Evolutionary conservation across 768 basidiomycete species (phyloP).

Genomic region (Lactarius sp.): DNA sequence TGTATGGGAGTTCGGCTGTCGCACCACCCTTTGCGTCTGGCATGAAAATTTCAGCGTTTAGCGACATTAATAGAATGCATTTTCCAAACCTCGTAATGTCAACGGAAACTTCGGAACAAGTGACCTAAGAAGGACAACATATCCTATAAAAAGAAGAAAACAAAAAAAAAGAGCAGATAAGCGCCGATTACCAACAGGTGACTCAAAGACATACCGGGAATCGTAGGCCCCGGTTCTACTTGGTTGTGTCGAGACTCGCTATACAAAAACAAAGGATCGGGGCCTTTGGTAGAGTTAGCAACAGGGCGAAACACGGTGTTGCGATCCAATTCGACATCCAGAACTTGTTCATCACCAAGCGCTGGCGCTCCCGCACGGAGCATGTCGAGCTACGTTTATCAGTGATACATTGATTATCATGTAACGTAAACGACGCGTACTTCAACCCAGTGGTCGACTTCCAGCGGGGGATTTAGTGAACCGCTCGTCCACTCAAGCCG

Average conservation of each 20-base stretch:
- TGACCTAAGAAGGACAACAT: conserved; percentile 33
- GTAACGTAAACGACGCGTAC: conserved; percentile 31
- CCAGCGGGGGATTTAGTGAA: conserved; percentile 37
- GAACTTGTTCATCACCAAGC: conserved; percentile 45
- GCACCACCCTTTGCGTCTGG: conserved; percentile 37
- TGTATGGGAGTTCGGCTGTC: conserved; percentile 36
- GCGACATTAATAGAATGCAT: not conserved
- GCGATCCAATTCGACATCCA: conserved; percentile 47
- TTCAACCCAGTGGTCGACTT: conserved; percentile 51
- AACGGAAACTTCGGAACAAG: conserved; percentile 42
- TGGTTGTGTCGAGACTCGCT: not conserved
- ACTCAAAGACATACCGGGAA: not conserved
- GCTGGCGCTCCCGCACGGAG: conserved; percentile 35
- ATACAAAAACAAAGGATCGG: conserved; percentile 19
- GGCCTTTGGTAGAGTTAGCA: conserved; percentile 15
- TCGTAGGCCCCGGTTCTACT: not conserved
- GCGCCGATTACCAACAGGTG: not conserved
- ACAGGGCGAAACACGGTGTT: conserved; percentile 37
- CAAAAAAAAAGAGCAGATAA: conserved; percentile 1
- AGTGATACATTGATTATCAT: not conserved
- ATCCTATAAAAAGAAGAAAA: conserved; percentile 28
- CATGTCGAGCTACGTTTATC: conserved; percentile 40
- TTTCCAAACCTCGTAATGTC: conserved; percentile 38
- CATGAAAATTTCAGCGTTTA: conserved; percentile 7
- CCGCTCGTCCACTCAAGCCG: conserved; percentile 41